These are phyloP conservation scores for Trichoderma pleuroti DNA, from an alignment of 2,329 filamentous ascomycete species.

Conservation along the genomic window DNA sequence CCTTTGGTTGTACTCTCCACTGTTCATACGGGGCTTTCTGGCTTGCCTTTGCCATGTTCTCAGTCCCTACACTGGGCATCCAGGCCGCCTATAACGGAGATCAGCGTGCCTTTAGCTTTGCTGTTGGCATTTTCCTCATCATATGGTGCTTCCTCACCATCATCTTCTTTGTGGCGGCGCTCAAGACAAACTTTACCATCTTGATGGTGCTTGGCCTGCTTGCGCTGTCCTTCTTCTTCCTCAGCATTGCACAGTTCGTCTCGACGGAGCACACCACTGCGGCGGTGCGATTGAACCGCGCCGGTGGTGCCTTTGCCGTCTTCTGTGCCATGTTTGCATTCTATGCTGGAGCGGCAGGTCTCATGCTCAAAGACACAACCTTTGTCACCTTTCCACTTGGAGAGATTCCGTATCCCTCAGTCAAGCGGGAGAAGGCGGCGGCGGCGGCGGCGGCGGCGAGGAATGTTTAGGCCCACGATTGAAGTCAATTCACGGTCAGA, in stretches of 20 bases:
- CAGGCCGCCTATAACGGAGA: slow-evolving; percentile 41
- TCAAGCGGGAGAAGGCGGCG: background rate
- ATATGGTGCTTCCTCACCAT: slow-evolving; percentile 58
- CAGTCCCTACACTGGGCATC: slow-evolving; percentile 51
- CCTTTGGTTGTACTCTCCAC: slow-evolving; percentile 59
- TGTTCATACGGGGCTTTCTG: slow-evolving; percentile 61
- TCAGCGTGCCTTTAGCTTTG: slow-evolving; percentile 42
- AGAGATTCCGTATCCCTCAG: slow-evolving; percentile 26
- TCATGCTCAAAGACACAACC: slow-evolving; percentile 42
- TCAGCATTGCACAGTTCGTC: slow-evolving; percentile 55
- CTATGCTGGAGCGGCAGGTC: slow-evolving; percentile 39
- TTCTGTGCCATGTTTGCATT: slow-evolving; percentile 38
- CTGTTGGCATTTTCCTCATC: slow-evolving; percentile 56
- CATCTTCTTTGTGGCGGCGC: slow-evolving; percentile 52
- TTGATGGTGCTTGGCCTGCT: slow-evolving; percentile 57
- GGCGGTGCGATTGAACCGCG: slow-evolving; percentile 44
- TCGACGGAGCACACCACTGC: slow-evolving; percentile 33
- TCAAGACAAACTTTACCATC: slow-evolving; percentile 57
- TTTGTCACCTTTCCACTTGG: slow-evolving; percentile 41
- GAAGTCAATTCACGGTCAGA: background rate
- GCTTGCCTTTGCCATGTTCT: slow-evolving; percentile 57
- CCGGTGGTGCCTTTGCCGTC: slow-evolving; percentile 38
- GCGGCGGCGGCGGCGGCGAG: background rate
- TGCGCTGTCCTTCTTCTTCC: slow-evolving; percentile 55
- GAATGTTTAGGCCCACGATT: background rate